Conservation (phyloP, 768 basidiomycete species). For the Pleurotus eryngii region DNA sequence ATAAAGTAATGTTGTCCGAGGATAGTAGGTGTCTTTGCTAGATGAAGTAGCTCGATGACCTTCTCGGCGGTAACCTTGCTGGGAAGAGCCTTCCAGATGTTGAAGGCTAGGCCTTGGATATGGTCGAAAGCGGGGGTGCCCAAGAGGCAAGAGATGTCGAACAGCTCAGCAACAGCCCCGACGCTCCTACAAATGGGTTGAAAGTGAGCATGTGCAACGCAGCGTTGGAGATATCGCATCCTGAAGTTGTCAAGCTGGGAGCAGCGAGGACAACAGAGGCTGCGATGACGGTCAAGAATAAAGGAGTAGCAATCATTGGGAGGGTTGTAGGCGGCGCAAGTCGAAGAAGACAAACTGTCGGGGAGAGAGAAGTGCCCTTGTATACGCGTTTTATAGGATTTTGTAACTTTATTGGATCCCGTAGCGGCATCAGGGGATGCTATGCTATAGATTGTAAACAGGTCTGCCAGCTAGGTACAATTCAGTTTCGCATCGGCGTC, state of each 20-base stretch:
- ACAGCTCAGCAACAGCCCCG: slow-evolving; percentile 51
- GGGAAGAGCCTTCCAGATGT: slow-evolving; percentile 21
- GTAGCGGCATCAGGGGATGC: too few relatives aligned
- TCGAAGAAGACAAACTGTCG: too few relatives aligned
- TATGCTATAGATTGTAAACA: too few relatives aligned
- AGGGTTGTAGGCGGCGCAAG: too few relatives aligned
- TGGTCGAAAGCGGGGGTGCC: slow-evolving; percentile 23
- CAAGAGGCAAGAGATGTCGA: slow-evolving; percentile 51
- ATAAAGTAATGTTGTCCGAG: slow-evolving; percentile 60
- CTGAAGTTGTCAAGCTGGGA: neutral
- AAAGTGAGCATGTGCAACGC: neutral
- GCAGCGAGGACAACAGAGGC: neutral
- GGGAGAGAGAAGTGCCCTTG: too few relatives aligned
- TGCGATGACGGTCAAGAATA: too few relatives aligned
- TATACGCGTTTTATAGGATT: too few relatives aligned
- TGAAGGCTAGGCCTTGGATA: slow-evolving; percentile 26
- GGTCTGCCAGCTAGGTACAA: too few relatives aligned
- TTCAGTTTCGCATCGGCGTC: too few relatives aligned
- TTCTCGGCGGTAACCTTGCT: slow-evolving; percentile 13
- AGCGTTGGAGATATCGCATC: slow-evolving; percentile 21
- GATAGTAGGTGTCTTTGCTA: slow-evolving; percentile 14
- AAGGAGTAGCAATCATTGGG: too few relatives aligned
- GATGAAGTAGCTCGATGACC: slow-evolving; percentile 15
- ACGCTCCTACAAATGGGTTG: slow-evolving; percentile 29
- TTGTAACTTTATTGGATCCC: too few relatives aligned